A percentile compares a stretch with the other conserved stretches of the same genome.
Evolutionary conservation across 2,329 filamentous ascomycete species (phyloP).

Genomic region (Eutypa lata): DNA sequence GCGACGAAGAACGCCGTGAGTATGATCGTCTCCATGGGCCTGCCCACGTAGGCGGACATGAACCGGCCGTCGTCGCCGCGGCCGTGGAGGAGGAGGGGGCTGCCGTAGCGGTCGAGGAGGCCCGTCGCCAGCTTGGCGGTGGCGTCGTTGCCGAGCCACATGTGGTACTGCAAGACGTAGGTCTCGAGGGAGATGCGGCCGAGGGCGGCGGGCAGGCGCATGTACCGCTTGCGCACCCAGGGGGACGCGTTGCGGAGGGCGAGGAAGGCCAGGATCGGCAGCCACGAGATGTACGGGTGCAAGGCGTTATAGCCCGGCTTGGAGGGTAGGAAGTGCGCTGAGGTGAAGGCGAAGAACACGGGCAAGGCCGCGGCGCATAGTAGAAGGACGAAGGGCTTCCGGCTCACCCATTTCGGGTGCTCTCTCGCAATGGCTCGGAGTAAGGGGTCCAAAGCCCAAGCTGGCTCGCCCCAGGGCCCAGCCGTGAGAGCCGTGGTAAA

Average conservation of each 20-base stretch:
- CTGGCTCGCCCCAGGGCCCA: constrained; percentile 5
- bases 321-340: constrained; percentile 12
- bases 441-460: constrained; percentile 4
- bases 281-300: constrained; percentile 51
- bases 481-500: constrained; percentile 8
- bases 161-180: constrained; percentile 58
- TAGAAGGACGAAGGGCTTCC: neutral
- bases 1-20: constrained; percentile 23
- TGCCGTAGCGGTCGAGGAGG: constrained; percentile 2
- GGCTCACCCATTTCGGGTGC: too few relatives aligned
- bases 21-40: constrained; percentile 21
- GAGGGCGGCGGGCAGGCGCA: constrained; percentile 48
- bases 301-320: constrained; percentile 44
- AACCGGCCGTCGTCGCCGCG: constrained; percentile 10
- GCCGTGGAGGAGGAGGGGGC: constrained; percentile 8
- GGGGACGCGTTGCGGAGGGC: constrained; percentile 48
- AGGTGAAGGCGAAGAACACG: constrained; percentile 30
- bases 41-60: constrained; percentile 2
- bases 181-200: constrained; percentile 57
- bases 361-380: constrained; percentile 24
- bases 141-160: constrained; percentile 59
- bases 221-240: constrained; percentile 39
- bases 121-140: constrained; percentile 43
- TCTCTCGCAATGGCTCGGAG: constrained; percentile 4
- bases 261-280: constrained; percentile 52